A percentile compares a stretch with the other conserved stretches of the same genome.
phyloP scores from a whole-genome alignment of 129 eudicot genomes.

The Escallonia rubra region DNA sequence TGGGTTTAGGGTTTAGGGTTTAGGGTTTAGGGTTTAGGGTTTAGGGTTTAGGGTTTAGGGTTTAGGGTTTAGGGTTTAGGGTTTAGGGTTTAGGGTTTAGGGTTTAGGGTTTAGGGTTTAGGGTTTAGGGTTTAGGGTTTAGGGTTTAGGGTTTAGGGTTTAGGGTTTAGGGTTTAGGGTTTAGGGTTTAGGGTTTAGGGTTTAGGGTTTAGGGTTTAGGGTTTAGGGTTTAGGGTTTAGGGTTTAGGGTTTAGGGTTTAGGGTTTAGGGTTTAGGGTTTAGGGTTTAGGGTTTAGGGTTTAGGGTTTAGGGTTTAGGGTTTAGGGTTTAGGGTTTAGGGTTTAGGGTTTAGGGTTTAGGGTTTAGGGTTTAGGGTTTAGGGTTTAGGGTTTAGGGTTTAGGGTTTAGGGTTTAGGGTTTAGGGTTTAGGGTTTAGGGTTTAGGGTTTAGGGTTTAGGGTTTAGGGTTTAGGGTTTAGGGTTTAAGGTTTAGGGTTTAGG shows the following conservation, averaged over 20 bases:
- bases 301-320: conserved; percentile 17
- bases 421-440: conserved; percentile 24
- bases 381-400: conserved; percentile 15
- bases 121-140: conserved; percentile 12
- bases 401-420: conserved; percentile 25
- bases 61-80: conserved; percentile 13
- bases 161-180: conserved; percentile 27
- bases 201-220: conserved; percentile 25
- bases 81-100: conserved; percentile 23
- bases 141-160: conserved; percentile 18
- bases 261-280: conserved; percentile 10
- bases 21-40: too few relatives aligned
- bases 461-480: conserved; percentile 11
- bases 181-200: conserved; percentile 24
- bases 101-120: conserved; percentile 16
- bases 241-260: conserved; percentile 3
- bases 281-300: conserved; percentile 28
- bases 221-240: conserved; percentile 11
- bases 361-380: conserved; percentile 11
- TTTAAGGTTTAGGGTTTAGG: conserved; percentile 22
- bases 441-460: conserved; percentile 19
- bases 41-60: conserved; percentile 26
- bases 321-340: conserved; percentile 21
- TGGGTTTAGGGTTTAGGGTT: conserved; percentile 21
- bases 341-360: conserved; percentile 14